Evolutionary conservation across 768 basidiomycete species (phyloP).

Genomic region (Panellus pusillus): DNA sequence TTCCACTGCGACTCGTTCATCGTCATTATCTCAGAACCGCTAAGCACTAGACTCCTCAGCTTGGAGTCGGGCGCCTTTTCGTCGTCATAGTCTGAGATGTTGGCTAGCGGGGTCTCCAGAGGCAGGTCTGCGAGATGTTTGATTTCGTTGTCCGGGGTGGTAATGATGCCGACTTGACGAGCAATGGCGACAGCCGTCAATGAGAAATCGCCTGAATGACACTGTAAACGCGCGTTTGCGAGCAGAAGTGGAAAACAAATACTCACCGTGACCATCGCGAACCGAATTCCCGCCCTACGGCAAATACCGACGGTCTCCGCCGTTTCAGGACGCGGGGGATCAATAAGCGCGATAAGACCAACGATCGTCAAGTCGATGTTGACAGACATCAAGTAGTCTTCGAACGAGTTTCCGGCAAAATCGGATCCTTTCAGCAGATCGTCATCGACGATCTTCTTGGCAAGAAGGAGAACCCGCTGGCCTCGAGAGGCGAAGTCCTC

Average conservation of each 20-base stretch:
- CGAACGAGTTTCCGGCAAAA: slow-evolving; percentile 36
- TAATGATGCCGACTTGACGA: slow-evolving; percentile 57
- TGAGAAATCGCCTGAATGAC: slow-evolving; percentile 48
- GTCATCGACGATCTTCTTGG: slow-evolving; percentile 41
- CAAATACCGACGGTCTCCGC: slow-evolving; percentile 50
- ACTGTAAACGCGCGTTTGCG: background rate
- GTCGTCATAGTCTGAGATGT: slow-evolving; percentile 31
- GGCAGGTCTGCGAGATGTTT: slow-evolving; percentile 40
- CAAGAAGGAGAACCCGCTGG: slow-evolving; percentile 62
- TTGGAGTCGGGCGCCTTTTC: slow-evolving; percentile 24
- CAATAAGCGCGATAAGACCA: slow-evolving; percentile 60
- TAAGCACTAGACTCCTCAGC: slow-evolving; percentile 41
- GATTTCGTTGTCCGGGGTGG: slow-evolving; percentile 32
- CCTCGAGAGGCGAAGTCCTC: slow-evolving; percentile 53
- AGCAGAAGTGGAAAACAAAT: background rate
- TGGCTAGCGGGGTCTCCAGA: slow-evolving; percentile 22
- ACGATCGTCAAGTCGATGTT: slow-evolving; percentile 51
- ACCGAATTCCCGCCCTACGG: slow-evolving; percentile 58
- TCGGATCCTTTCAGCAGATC: slow-evolving; percentile 31
- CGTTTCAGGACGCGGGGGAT: slow-evolving; percentile 59
- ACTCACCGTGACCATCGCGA: slow-evolving; percentile 57
- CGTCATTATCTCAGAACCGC: slow-evolving; percentile 39
- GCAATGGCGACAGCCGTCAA: slow-evolving; percentile 65
- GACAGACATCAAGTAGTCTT: slow-evolving; percentile 42
- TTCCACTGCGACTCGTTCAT: slow-evolving; percentile 35